Conservation (phyloP, 805 yeast genomes). For the Metahyphopichia silvanorum region DNA sequence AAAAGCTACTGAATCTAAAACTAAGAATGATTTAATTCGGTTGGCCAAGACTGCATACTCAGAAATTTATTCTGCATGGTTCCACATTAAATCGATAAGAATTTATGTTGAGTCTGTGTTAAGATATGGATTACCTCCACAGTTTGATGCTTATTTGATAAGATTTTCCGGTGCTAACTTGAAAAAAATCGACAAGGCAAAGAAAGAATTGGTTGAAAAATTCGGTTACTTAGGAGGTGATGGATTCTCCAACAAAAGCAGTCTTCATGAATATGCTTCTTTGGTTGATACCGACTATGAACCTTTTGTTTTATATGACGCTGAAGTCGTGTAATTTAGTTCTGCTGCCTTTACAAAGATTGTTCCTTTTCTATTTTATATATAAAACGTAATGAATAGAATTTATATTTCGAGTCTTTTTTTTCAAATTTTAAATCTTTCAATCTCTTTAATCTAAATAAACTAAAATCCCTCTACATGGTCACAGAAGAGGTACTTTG, state of each 20-base stretch:
- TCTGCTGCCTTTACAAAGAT: no score
- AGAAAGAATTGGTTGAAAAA: slow-evolving; percentile 63
- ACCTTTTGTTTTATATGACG: slow-evolving; percentile 84
- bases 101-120: slow-evolving; percentile 89
- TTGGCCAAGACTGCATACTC: slow-evolving; percentile 86
- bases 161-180: slow-evolving; percentile 37
- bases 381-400: no score
- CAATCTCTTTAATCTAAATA: no score
- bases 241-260: slow-evolving; percentile 71
- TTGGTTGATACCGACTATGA: slow-evolving; percentile 93
- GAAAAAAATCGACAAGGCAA: slow-evolving; percentile 52
- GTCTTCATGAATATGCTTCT: slow-evolving; percentile 83
- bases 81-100: slow-evolving; percentile 84
- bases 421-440: no score
- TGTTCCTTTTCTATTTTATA: no score
- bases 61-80: slow-evolving; percentile 82
- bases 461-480: no score
- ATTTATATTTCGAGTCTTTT: no score
- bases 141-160: slow-evolving; percentile 57
- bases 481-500: background rate
- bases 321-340: slow-evolving; percentile 30
- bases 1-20: slow-evolving; percentile 65
- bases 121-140: slow-evolving; percentile 96
- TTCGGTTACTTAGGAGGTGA: slow-evolving; percentile 92
- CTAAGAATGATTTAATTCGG: slow-evolving; percentile 75